phyloP scores from a whole-genome alignment of 176 grass and related monocot species.

The Carex cristatella region DNA sequence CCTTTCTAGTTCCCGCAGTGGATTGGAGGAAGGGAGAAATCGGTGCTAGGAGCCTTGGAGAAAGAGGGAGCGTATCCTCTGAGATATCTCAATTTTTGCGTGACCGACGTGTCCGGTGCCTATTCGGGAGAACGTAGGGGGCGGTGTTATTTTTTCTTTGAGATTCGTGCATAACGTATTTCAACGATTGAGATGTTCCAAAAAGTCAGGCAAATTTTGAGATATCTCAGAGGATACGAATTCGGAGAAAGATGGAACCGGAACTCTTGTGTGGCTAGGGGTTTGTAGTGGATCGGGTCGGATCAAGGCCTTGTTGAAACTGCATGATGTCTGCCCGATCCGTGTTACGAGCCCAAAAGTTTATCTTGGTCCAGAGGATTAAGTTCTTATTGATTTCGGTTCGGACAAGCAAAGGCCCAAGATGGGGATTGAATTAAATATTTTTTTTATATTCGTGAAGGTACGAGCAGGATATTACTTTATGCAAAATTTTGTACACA shows the following conservation, averaged over 20 bases:
- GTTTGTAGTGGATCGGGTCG: slow-evolving; percentile 6
- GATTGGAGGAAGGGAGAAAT: background rate
- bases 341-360: background rate
- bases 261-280: background rate
- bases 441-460: too few relatives aligned
- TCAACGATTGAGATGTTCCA: too few relatives aligned
- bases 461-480: background rate
- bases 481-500: background rate
- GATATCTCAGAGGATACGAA: too few relatives aligned
- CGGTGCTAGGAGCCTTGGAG: background rate
- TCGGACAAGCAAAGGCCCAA: background rate
- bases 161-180: too few relatives aligned
- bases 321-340: background rate
- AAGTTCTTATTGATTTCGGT: background rate
- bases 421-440: background rate
- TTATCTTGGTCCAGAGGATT: background rate
- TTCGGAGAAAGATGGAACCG: background rate
- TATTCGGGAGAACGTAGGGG: too few relatives aligned
- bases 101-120: too few relatives aligned
- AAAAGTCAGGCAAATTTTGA: too few relatives aligned
- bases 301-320: background rate
- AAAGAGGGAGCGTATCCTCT: too few relatives aligned
- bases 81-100: too few relatives aligned
- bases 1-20: background rate
- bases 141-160: too few relatives aligned